Evolutionary conservation across 192 early-diverging fungal species (phyloP).

Genomic region (Dimargaris xerosporica): DNA sequence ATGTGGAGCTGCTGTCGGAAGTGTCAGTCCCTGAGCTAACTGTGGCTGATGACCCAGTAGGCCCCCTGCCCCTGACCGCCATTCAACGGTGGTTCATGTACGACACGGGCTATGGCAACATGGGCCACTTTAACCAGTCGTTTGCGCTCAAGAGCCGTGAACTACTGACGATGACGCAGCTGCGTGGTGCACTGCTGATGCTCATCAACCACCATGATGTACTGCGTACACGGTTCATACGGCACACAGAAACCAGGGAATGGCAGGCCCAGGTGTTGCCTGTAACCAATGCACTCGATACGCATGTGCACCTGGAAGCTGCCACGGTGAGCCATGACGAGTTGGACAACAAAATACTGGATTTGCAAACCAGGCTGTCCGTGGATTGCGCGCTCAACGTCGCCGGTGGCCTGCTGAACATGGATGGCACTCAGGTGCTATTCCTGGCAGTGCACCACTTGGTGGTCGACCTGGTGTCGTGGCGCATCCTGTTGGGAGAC

Average conservation of each 20-base stretch:
- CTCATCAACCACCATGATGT: slow-evolving; percentile 4
- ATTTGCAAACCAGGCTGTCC: not conserved
- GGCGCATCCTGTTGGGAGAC: slow-evolving; percentile 7
- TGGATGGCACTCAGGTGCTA: not conserved
- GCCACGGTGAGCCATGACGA: not conserved
- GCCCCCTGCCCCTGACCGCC: not conserved
- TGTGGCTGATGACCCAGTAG: not conserved
- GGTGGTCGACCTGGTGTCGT: slow-evolving; percentile 9
- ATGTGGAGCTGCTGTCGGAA: not conserved
- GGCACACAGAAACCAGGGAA: too few relatives aligned
- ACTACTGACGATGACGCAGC: too few relatives aligned
- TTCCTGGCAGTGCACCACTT: slow-evolving; percentile 6
- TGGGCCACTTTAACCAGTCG: slow-evolving; percentile 3
- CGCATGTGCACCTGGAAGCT: not conserved
- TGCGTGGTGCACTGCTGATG: not conserved
- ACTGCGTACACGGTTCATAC: not conserved
- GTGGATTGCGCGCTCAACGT: not conserved
- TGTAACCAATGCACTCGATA: not conserved
- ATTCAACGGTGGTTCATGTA: slow-evolving; percentile 4
- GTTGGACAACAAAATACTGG: not conserved
- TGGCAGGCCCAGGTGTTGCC: not conserved
- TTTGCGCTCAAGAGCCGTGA: not conserved
- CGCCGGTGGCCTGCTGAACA: not conserved
- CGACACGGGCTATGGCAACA: not conserved
- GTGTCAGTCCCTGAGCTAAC: too few relatives aligned